Conservation (phyloP, 441 rosid species). For the Arabidopsis lyrata region DNA sequence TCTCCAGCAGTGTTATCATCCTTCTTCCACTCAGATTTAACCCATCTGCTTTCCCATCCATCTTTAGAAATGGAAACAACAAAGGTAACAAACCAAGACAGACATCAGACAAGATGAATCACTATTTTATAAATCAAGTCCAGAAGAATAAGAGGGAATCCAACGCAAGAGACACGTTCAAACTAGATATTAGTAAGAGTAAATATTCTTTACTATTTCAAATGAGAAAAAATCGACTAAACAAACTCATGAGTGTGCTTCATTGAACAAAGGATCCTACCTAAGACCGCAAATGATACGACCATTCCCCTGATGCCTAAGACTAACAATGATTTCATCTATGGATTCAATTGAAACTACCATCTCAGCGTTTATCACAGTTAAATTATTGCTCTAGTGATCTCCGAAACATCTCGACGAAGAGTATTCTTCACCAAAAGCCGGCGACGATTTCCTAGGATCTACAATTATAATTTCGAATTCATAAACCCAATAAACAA, state of each 20-base stretch:
- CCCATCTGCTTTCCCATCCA: conserved; percentile 94
- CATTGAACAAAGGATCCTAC: too few relatives aligned
- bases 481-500: background rate
- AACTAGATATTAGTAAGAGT: background rate
- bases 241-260: too few relatives aligned
- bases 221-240: background rate
- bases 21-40: conserved; percentile 92
- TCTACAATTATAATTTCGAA: conserved; percentile 9
- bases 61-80: conserved; percentile 49
- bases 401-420: too few relatives aligned
- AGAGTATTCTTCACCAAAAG: background rate
- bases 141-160: background rate
- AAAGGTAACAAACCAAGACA: background rate
- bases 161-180: background rate
- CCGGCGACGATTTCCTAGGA: conserved; percentile 1
- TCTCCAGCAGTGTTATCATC: conserved; percentile 83
- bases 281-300: too few relatives aligned
- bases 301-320: too few relatives aligned
- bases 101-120: conserved; percentile 2
- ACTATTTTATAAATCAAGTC: background rate
- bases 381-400: background rate
- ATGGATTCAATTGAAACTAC: conserved; percentile 15
- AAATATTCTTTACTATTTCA: background rate
- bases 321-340: too few relatives aligned
- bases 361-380: conserved; percentile 13